Evolutionary conservation across 2,329 filamentous ascomycete genomes (phyloP).

Genomic region (Scopulariopsis brevicaulis): DNA sequence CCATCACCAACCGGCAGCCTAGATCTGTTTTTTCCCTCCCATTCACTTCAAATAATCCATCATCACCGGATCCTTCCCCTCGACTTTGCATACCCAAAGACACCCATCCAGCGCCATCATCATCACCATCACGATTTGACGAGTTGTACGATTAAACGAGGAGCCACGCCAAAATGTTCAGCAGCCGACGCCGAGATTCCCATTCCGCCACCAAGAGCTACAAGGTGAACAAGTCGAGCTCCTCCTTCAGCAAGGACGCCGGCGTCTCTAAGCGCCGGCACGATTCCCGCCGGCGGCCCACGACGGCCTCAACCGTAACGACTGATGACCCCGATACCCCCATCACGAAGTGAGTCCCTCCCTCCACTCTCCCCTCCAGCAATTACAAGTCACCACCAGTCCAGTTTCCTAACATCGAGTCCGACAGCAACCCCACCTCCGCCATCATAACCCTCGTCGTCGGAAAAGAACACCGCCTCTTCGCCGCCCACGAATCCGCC

Average conservation of each 20-base stretch:
- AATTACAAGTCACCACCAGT: background rate
- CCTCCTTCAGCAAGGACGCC: constrained; percentile 4
- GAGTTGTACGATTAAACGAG: background rate
- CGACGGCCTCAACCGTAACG: constrained; percentile 1
- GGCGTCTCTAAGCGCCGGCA: constrained; percentile 3
- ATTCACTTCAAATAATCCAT: background rate
- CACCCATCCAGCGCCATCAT: background rate
- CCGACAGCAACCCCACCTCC: constrained; percentile 27
- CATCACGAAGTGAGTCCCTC: constrained; percentile 1
- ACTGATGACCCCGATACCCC: constrained; percentile 3
- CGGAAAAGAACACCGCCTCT: constrained; percentile 75
- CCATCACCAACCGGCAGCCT: background rate
- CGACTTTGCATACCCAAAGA: background rate
- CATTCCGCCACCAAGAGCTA: background rate
- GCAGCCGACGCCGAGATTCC: constrained; percentile 2
- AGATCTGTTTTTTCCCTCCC: background rate
- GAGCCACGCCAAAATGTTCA: constrained; percentile 1
- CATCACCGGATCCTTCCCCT: background rate
- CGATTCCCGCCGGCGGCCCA: constrained; percentile 2
- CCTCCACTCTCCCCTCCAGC: background rate
- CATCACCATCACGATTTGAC: background rate
- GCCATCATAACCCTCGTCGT: constrained; percentile 83
- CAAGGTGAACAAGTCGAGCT: constrained; percentile 5
- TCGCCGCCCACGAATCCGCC: constrained; percentile 91
- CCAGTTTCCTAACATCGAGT: background rate